A percentile compares a stretch with the other conserved stretches of the same genome.
phyloP scores from a whole-genome alignment of 2,329 filamentous ascomycete species.

The Penicillium sp. region DNA sequence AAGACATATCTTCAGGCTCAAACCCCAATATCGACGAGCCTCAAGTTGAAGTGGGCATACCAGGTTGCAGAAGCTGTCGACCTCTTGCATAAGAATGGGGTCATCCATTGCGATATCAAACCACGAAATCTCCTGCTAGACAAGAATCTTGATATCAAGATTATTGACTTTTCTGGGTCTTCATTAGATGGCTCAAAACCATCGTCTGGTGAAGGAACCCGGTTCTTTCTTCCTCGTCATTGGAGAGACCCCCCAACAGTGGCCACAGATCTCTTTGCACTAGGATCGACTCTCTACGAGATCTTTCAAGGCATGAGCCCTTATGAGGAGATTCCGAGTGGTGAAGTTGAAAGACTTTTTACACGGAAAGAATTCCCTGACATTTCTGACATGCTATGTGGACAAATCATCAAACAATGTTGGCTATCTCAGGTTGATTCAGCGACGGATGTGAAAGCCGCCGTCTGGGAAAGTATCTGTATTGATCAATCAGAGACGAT shows the following conservation, averaged over 20 bases:
- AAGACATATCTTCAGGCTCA: slow-evolving; percentile 13
- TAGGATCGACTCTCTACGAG: slow-evolving; percentile 21
- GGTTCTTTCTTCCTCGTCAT: slow-evolving; percentile 18
- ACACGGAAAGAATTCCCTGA: slow-evolving; percentile 14
- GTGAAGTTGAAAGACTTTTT: slow-evolving; percentile 14
- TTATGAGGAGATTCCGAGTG: slow-evolving; percentile 18
- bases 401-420: slow-evolving; percentile 19
- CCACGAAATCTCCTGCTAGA: slow-evolving; percentile 40
- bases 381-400: slow-evolving; percentile 15
- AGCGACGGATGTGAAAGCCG: slow-evolving; percentile 10
- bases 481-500: too few species aligned
- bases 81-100: slow-evolving; percentile 33
- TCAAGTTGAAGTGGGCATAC: slow-evolving; percentile 27
- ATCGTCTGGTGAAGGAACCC: slow-evolving; percentile 6
- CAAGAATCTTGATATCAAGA: slow-evolving; percentile 30
- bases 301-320: slow-evolving; percentile 12
- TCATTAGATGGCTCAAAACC: slow-evolving; percentile 13
- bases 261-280: slow-evolving; percentile 18
- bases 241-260: slow-evolving; percentile 17
- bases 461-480: slow-evolving; percentile 7
- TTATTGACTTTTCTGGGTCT: slow-evolving; percentile 24
- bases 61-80: slow-evolving; percentile 29
- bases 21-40: slow-evolving; percentile 11
- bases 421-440: slow-evolving; percentile 16
- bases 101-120: slow-evolving; percentile 40